Evolutionary conservation across 768 basidiomycete genomes (phyloP).

Genomic region (Kondoa subrosea): DNA sequence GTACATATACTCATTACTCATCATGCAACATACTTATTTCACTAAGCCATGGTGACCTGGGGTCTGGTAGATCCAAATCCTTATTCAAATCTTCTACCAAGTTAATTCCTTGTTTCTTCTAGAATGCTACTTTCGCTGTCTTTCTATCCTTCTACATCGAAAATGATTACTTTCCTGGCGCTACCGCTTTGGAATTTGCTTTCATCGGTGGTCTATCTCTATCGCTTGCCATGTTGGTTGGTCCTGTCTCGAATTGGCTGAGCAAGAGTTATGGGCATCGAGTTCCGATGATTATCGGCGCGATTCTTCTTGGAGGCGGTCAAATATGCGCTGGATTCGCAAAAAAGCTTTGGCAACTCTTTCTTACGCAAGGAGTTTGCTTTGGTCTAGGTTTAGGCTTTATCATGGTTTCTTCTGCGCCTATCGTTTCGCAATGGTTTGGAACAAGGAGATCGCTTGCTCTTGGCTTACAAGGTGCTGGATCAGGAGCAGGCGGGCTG

Average conservation of each 20-base stretch:
- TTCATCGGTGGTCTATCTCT: constrained; percentile 27
- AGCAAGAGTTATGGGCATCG: constrained; percentile 18
- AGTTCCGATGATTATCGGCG: constrained; percentile 23
- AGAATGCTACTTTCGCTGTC: not conserved
- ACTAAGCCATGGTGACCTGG: not conserved
- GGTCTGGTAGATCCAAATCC: not conserved
- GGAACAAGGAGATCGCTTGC: constrained; percentile 19
- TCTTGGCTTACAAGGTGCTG: constrained; percentile 15
- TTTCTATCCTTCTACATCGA: not conserved
- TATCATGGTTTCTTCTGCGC: not conserved
- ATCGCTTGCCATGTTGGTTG: constrained; percentile 22
- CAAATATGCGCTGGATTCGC: constrained; percentile 25
- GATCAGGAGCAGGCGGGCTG: constrained; percentile 28
- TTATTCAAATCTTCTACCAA: not conserved
- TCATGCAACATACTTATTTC: not conserved
- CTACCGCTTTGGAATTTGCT: constrained; percentile 25
- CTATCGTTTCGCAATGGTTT: constrained; percentile 20
- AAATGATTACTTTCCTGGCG: constrained; percentile 24
- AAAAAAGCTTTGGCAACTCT: constrained; percentile 26
- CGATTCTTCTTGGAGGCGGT: constrained; percentile 15
- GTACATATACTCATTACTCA: constrained; percentile 28
- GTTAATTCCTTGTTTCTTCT: not conserved
- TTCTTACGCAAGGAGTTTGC: constrained; percentile 20
- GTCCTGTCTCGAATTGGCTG: constrained; percentile 26
- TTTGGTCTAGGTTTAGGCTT: constrained; percentile 11